Evolutionary conservation across 192 early-diverging fungal species (phyloP), one percentile per base, ranked within the genome.

Genomic region (Coemansia sp.): DNA sequence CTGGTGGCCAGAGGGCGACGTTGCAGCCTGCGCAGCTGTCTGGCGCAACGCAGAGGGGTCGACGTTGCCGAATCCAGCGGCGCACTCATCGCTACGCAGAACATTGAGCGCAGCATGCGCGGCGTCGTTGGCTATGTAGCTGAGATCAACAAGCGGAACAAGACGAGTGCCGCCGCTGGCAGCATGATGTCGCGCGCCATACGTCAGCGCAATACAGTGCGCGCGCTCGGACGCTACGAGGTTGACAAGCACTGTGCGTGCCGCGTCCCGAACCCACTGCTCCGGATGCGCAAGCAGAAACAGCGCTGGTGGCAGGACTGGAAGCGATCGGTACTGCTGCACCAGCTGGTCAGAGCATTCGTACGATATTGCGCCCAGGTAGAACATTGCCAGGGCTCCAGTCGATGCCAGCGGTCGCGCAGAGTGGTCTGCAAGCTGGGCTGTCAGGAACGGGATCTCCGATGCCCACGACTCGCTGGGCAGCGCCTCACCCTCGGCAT

Each of bases 271-370:
- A 7, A 74, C 72, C 72, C 72, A 77, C 22, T 61, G 59, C 59
- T 83, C 72, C 3, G 80, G 75, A 60, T 75, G 65, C 12, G 80
- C 80, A 44, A 83, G 63, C 41, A 68, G 43, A 54, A 83, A 74
- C 20, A 83, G 10, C 6, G 69, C 72, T 4, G 75, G 59, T 22
- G 75, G 60, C 32, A 83, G 68, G 10, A 77, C 60, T 4, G 68
- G 65, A 39, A 82, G 59, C 10, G 57, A 57, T 42, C 41, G 57
- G 59, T 76, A 49, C n/a, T 7, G 22, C 22, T 60, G 61, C 2
- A 65, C 74, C 48, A 82, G 49, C 13, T 54, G 61, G 7, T 42
- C 39, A 1, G 75, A 65, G 58, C 64, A 71, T 71, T 83, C 80
- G 40, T 77, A 77, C 0, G 80, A 77, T 1, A 83, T 74, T 4